These are phyloP conservation scores for Eragrostis tef DNA, from an alignment of 202 grass and related monocot species.

Conservation along the genomic window DNA sequence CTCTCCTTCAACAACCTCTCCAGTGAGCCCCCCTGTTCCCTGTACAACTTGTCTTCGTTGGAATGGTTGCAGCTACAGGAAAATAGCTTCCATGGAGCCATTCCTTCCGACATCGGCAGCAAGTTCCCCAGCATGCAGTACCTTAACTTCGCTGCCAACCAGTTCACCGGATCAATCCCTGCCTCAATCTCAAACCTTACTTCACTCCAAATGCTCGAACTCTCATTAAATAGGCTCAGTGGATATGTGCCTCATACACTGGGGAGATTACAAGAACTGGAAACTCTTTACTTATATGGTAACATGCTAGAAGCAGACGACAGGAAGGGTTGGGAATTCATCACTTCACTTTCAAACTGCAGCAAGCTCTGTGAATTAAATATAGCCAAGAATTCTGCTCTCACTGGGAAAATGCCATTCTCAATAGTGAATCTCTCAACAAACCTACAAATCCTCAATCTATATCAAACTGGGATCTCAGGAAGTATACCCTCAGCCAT, in stretches of 20 bases:
- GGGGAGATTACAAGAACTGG: neutral
- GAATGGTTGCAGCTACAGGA: fast-evolving
- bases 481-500: neutral
- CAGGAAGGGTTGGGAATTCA: constrained; percentile 23
- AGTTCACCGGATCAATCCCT: constrained; percentile 30
- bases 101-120: neutral
- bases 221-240: neutral
- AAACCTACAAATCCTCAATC: neutral
- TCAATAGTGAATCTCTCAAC: constrained; percentile 34
- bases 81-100: neutral
- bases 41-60: constrained; percentile 30
- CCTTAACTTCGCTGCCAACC: neutral
- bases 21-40: constrained; percentile 24
- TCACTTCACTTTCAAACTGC: constrained; percentile 32
- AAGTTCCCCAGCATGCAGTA: neutral
- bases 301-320: neutral
- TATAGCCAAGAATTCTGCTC: neutral
- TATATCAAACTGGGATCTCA: neutral
- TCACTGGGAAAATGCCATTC: neutral
- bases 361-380: neutral
- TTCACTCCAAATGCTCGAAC: fast-evolving
- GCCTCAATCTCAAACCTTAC: constrained; percentile 42
- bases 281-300: fast-evolving
- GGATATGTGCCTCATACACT: neutral
- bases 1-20: constrained; percentile 1